Conservation (phyloP, 805 yeast species). For the Candida parachauliodes region DNA sequence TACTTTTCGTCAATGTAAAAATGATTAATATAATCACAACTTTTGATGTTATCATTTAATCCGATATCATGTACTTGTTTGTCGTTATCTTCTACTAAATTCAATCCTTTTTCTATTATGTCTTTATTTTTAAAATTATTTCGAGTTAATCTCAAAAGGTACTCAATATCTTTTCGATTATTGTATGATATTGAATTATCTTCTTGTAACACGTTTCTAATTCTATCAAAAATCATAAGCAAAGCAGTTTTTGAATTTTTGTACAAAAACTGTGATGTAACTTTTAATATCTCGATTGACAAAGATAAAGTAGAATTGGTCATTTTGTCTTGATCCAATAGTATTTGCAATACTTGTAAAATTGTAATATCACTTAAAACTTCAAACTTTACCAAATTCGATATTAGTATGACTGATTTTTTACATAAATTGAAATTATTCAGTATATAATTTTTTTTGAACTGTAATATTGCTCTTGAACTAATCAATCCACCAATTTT, state of each 20-base stretch:
- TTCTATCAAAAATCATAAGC: conserved; percentile 52
- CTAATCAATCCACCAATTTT: conserved; percentile 59
- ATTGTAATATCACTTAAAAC: conserved; percentile 39
- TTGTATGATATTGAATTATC: conserved; percentile 27
- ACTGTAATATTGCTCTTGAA: conserved; percentile 52
- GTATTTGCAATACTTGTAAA: conserved; percentile 32
- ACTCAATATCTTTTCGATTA: conserved; percentile 46
- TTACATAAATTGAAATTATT: conserved; percentile 43
- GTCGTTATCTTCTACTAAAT: conserved; percentile 64
- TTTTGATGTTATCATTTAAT: conserved; percentile 47
- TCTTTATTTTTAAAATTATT: conserved; percentile 35
- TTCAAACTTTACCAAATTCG: conserved; percentile 59
- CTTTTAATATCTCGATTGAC: conserved; percentile 46
- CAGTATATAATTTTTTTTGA: conserved; percentile 49
- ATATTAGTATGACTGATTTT: conserved; percentile 45
- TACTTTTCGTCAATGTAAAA: conserved; percentile 52
- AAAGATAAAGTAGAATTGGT: conserved; percentile 57
- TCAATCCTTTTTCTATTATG: conserved; percentile 45
- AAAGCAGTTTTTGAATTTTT: conserved; percentile 42
- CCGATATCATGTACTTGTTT: conserved; percentile 52
- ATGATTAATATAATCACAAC: conserved; percentile 45
- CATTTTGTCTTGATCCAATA: conserved; percentile 30
- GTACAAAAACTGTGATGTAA: conserved; percentile 50
- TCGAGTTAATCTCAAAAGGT: conserved; percentile 48
- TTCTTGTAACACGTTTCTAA: conserved; percentile 60